Base-by-base conservation (phyloP, 306 rosid species). In the Castanospermum australe region DNA sequence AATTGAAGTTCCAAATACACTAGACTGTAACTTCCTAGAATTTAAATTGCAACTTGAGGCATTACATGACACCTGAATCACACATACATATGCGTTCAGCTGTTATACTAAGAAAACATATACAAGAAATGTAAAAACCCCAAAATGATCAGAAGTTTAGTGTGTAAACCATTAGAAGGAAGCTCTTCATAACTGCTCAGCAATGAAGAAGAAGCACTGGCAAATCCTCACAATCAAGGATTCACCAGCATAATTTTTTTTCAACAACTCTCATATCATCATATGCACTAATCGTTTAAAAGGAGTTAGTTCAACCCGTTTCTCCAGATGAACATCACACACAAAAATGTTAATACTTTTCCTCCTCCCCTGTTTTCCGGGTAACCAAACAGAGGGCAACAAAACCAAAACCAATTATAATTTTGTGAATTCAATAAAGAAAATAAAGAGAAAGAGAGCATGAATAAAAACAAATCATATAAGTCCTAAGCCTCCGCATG, bases 1-100 rank as follows among this genome's bases (percentile, higher is more conserved):
- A 67, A 87, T 47, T 54, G 92, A 84, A 52, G 87, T 56, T 57
- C 97, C 97, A 28, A 87, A 90, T 24, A 86, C 18, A 82, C 76
- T 73, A 17, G 86, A 89, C 66, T 88, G 87, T 42, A 51, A 81
- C 77, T 71, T 87, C 0, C 25, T 75, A 24, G 87, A 67, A 59
- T 65, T 87, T 80, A 84, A 76, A 78, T 68, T 86, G 79, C 86
- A 71, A 69, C 80, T 60, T 47, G 86, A 83, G 24, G 81, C 77
- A 70, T 72, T 51, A 85, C 79, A 73, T 47, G 86, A 80, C 35
- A 72, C 89, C 98, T 94, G 88, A 83, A 82, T 24, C 78, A 72
- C 24, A 70, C 47, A 69, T 32, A 44, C n/a, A 70, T 15, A 61
- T 13, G 48, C n/a, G n/a, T 32, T 17, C 35, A 71, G 20, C 42